Evolutionary conservation across 345 rosid species (phyloP).

Genomic region (Populus simonii): DNA sequence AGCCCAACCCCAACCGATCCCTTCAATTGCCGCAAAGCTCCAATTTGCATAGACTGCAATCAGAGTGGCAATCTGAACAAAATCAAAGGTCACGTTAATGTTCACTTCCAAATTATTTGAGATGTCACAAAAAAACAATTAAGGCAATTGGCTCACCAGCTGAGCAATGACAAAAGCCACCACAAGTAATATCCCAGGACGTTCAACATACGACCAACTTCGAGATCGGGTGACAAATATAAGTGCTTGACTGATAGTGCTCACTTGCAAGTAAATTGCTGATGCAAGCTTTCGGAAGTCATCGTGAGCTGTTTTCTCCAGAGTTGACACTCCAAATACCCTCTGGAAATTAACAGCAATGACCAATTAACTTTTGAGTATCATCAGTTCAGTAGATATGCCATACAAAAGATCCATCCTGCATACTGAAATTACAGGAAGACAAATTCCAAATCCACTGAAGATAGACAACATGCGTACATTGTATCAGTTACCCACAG

Average conservation of each 20-base stretch:
- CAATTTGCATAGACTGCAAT: conserved; percentile 94
- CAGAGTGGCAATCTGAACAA: conserved; percentile 78
- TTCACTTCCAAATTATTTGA: conserved; percentile 3
- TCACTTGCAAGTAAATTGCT: conserved; percentile 93
- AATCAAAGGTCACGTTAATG: conserved; percentile 7
- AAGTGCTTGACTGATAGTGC: conserved; percentile 93
- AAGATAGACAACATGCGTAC: background rate
- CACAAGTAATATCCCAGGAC: conserved; percentile 79
- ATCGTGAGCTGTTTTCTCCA: conserved; percentile 87
- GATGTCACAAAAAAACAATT: background rate
- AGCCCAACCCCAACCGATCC: conserved; percentile 99
- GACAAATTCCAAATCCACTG: background rate
- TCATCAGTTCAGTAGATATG: background rate
- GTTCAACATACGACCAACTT: conserved; percentile 92
- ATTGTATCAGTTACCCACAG: background rate
- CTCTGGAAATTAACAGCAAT: conserved; percentile 44
- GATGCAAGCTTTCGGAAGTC: conserved; percentile 94
- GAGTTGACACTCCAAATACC: conserved; percentile 73
- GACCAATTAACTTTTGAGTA: conserved; percentile 1
- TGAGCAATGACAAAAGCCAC: conserved; percentile 84
- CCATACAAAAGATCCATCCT: background rate
- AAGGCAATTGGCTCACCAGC: conserved; percentile 54
- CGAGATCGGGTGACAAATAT: conserved; percentile 95
- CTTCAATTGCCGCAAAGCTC: conserved; percentile 95
- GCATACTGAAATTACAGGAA: background rate